These are phyloP conservation scores for Senna tora DNA, from an alignment of 306 rosid genomes.

Conservation along the genomic window DNA sequence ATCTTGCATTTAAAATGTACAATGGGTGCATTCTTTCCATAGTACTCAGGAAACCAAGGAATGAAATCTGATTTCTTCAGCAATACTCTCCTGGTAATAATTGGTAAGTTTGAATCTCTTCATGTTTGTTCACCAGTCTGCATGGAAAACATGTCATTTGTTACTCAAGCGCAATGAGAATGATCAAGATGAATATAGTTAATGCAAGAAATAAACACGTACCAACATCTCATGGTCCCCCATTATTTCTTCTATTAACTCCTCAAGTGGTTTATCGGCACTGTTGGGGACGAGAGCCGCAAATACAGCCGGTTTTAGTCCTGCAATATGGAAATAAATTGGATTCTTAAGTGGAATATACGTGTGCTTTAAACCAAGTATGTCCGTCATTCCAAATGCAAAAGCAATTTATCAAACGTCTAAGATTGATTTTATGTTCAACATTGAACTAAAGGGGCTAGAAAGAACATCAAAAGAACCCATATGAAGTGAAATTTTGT, in stretches of 20 bases:
- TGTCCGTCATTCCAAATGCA: not conserved
- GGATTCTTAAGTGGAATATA: not conserved
- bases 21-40: not conserved
- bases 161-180: slow-evolving; percentile 5
- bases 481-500: not conserved
- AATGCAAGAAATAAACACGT: slow-evolving; percentile 32
- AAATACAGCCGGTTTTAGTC: slow-evolving; percentile 81
- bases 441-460: not conserved
- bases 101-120: slow-evolving; percentile 3
- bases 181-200: not conserved
- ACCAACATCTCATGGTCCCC: slow-evolving; percentile 91
- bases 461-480: not conserved
- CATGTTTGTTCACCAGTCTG: slow-evolving; percentile 56
- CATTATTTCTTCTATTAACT: slow-evolving; percentile 77
- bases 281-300: slow-evolving; percentile 97
- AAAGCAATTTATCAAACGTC: not conserved
- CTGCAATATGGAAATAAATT: slow-evolving; percentile 44
- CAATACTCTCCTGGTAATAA: not conserved
- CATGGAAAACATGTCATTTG: slow-evolving; percentile 8
- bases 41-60: not conserved
- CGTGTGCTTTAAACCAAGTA: not conserved
- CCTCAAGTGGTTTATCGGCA: slow-evolving; percentile 71
- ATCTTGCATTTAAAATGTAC: slow-evolving; percentile 13
- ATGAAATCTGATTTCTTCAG: not conserved
- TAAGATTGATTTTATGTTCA: slow-evolving; percentile 3